Percentiles rank a stretch among this genome's conserved stretches.
Conservation (phyloP, 2,329 filamentous ascomycete genomes). For the Capronia epimyces region DNA sequence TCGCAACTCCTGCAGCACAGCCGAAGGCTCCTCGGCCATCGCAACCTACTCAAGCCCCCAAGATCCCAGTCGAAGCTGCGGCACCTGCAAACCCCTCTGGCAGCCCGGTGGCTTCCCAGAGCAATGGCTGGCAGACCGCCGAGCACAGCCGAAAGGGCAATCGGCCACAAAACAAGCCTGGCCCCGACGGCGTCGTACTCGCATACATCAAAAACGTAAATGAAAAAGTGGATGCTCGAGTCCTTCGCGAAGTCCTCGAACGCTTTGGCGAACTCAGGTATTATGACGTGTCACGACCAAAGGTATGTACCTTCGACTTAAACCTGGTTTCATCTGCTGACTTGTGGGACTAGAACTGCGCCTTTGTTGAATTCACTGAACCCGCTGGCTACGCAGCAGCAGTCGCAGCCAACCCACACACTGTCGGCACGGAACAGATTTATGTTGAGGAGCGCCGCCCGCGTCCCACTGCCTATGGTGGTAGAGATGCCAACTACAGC, state of each 20-base stretch:
- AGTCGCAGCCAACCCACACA: constrained; percentile 76
- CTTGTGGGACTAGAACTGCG: constrained; percentile 66
- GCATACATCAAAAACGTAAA: constrained; percentile 96
- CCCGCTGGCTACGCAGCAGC: constrained; percentile 77
- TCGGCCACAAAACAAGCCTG: constrained; percentile 56
- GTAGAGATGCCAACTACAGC: constrained; percentile 52
- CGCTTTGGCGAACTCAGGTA: constrained; percentile 62
- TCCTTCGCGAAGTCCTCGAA: constrained; percentile 65
- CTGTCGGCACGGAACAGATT: constrained; percentile 74
- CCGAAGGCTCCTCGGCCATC: constrained; percentile 33
- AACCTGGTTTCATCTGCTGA: constrained; percentile 21
- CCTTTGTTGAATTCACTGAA: constrained; percentile 89
- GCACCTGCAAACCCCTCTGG: constrained; percentile 36
- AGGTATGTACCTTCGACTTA: constrained; percentile 54
- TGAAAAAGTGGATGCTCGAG: constrained; percentile 72
- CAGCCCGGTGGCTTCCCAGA: constrained; percentile 33
- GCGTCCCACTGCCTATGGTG: constrained; percentile 64
- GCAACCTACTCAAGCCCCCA: constrained; percentile 33
- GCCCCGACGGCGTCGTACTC: constrained; percentile 69
- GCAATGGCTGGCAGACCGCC: constrained; percentile 78
- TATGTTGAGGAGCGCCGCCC: constrained; percentile 83
- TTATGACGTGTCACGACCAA: constrained; percentile 61
- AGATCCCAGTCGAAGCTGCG: constrained; percentile 32
- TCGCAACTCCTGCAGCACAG: constrained; percentile 35
- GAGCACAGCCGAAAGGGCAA: constrained; percentile 79